phyloP scores from a whole-genome alignment of 768 basidiomycete genomes.

The Leccinum imitatum region DNA sequence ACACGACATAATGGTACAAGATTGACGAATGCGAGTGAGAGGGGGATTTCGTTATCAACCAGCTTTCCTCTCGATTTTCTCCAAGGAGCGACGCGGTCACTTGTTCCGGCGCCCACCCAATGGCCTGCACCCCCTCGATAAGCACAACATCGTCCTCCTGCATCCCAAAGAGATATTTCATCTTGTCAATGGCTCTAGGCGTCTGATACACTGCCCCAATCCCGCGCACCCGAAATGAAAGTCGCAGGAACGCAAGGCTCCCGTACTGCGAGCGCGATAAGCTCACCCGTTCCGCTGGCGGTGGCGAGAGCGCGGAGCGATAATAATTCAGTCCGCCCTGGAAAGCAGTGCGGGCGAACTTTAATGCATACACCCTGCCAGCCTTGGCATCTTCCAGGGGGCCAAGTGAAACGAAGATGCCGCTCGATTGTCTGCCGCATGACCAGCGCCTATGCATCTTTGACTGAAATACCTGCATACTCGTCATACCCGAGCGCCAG shows the following conservation, averaged over 20 bases:
- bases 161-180: slow-evolving; percentile 39
- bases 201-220: slow-evolving; percentile 61
- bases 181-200: slow-evolving; percentile 47
- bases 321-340: slow-evolving; percentile 65
- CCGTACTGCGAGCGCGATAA: slow-evolving; percentile 46
- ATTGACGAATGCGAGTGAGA: no score
- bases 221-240: slow-evolving; percentile 54
- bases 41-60: background rate
- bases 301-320: slow-evolving; percentile 32
- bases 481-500: slow-evolving; percentile 87
- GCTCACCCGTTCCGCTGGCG: slow-evolving; percentile 34
- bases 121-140: slow-evolving; percentile 54
- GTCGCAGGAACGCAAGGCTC: slow-evolving; percentile 52
- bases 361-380: slow-evolving; percentile 42
- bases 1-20: background rate
- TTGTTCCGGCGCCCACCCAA: slow-evolving; percentile 49
- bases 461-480: slow-evolving; percentile 67
- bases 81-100: slow-evolving; percentile 41
- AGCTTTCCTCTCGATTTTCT: slow-evolving; percentile 13
- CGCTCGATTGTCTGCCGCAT: slow-evolving; percentile 50
- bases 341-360: slow-evolving; percentile 54
- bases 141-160: slow-evolving; percentile 47
- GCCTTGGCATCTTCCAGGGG: slow-evolving; percentile 46
- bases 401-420: slow-evolving; percentile 39
- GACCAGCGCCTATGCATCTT: slow-evolving; percentile 8